Evolutionary conservation across 352 stramenopile species (phyloP).

Genomic region (Pythium dissimile): DNA sequence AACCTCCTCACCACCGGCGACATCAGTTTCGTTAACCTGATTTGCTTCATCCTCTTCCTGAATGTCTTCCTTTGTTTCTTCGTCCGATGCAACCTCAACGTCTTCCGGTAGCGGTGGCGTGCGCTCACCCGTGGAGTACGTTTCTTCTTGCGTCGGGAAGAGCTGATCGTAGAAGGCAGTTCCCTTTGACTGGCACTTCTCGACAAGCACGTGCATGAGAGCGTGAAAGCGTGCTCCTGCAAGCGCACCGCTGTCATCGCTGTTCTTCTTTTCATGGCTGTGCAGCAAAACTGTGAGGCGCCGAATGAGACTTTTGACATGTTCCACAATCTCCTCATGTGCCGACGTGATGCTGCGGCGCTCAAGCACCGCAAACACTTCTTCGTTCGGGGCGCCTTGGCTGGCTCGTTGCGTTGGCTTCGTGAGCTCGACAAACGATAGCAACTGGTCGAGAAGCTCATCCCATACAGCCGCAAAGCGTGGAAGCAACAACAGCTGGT

Average conservation of each 20-base stretch:
- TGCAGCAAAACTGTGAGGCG: conserved; percentile 43
- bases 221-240: conserved; percentile 19
- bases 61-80: neutral
- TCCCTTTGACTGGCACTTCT: conserved; percentile 46
- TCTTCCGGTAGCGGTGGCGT: conserved; percentile 13
- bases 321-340: conserved; percentile 74
- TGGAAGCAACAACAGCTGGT: conserved; percentile 34
- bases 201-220: conserved; percentile 52
- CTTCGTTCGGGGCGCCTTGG: conserved; percentile 11
- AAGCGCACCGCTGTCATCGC: neutral
- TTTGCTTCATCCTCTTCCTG: neutral
- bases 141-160: conserved; percentile 49
- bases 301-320: conserved; percentile 56
- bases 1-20: neutral
- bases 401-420: conserved; percentile 25
- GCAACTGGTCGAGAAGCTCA: conserved; percentile 46
- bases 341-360: conserved; percentile 54
- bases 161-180: conserved; percentile 45
- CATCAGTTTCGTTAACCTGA: neutral
- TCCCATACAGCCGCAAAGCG: conserved; percentile 52
- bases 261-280: conserved; percentile 16
- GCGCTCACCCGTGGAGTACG: conserved; percentile 20
- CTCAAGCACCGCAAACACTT: conserved; percentile 53
- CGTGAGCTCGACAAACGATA: conserved; percentile 54
- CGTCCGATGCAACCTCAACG: too few relatives aligned